These are phyloP conservation scores for Nicotiana rustica DNA, from an alignment of 305 asterid species.

Conservation along the genomic window DNA sequence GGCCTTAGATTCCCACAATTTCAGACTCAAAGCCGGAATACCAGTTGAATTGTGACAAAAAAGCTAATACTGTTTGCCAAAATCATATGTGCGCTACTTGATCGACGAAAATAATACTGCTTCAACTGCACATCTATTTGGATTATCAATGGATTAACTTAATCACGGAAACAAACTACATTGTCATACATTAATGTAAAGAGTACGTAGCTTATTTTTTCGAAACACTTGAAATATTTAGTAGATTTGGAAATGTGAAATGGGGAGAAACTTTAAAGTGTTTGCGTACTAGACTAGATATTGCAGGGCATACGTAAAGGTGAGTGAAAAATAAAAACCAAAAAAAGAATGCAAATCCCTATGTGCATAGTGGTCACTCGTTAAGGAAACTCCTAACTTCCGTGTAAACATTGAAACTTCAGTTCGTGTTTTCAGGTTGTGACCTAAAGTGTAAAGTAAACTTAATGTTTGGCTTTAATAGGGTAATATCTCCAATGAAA, in stretches of 20 bases:
- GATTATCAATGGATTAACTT: too few relatives aligned
- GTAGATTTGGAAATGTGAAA: too few relatives aligned
- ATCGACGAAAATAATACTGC: neutral
- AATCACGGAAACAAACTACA: too few relatives aligned
- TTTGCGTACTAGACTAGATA: neutral
- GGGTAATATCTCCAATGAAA: neutral
- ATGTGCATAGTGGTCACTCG: neutral
- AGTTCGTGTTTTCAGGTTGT: neutral
- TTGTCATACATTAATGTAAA: too few relatives aligned
- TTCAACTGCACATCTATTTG: neutral
- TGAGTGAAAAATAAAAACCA: neutral
- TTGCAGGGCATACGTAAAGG: neutral
- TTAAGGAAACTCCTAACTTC: neutral
- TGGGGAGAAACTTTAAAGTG: neutral
- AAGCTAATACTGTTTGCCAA: neutral
- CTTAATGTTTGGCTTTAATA: neutral
- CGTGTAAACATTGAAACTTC: neutral
- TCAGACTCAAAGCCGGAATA: neutral
- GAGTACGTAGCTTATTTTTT: too few relatives aligned
- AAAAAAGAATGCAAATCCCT: neutral
- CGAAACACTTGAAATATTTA: too few relatives aligned
- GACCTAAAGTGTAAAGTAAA: neutral
- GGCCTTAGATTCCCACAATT: neutral
- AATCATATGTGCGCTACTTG: neutral
- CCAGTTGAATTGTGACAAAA: too few relatives aligned